Conservation (phyloP, 225 moss, liverwort and hornwort species). For the Anthoceros angustus region DNA sequence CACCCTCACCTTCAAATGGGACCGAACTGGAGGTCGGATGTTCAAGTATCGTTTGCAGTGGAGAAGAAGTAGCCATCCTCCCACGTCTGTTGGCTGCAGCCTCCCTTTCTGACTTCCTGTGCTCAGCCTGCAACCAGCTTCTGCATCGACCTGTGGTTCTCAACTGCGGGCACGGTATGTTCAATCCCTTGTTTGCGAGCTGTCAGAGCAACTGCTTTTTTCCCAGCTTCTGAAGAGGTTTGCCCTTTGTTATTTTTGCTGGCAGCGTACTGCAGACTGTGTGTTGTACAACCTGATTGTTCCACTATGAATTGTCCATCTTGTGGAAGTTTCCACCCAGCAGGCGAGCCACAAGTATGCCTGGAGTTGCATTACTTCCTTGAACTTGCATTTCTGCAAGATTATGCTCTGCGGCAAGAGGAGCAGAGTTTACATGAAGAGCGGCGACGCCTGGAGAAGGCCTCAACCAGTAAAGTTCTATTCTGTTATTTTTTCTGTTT, state of each 20-base stretch:
- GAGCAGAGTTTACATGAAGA: constrained; percentile 20
- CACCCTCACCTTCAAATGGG: neutral
- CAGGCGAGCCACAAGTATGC: constrained; percentile 59
- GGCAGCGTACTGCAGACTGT: constrained; percentile 59
- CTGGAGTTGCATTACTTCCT: constrained; percentile 83
- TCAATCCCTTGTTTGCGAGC: neutral
- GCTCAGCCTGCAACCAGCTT: constrained; percentile 45
- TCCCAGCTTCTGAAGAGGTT: neutral
- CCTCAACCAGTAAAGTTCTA: constrained; percentile 8
- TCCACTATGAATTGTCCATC: constrained; percentile 34
- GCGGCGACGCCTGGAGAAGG: constrained; percentile 21
- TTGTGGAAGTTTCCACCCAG: constrained; percentile 66
- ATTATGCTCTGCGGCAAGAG: constrained; percentile 40
- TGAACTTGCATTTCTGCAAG: constrained; percentile 42
- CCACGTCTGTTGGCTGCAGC: constrained; percentile 15
- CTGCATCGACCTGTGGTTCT: constrained; percentile 65
- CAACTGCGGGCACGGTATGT: constrained; percentile 69
- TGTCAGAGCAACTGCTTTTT: neutral
- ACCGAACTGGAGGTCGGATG: neutral
- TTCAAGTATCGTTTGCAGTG: neutral
- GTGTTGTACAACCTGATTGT: constrained; percentile 20
- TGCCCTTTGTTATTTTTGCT: neutral
- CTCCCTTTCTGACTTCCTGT: constrained; percentile 29
- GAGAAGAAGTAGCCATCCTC: constrained; percentile 7
- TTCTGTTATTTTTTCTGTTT: neutral